A percentile compares a stretch with the other conserved stretches of the same genome.
Conservation (phyloP, 2,329 filamentous ascomycete genomes). For the Cladophialophora carrionii region DNA sequence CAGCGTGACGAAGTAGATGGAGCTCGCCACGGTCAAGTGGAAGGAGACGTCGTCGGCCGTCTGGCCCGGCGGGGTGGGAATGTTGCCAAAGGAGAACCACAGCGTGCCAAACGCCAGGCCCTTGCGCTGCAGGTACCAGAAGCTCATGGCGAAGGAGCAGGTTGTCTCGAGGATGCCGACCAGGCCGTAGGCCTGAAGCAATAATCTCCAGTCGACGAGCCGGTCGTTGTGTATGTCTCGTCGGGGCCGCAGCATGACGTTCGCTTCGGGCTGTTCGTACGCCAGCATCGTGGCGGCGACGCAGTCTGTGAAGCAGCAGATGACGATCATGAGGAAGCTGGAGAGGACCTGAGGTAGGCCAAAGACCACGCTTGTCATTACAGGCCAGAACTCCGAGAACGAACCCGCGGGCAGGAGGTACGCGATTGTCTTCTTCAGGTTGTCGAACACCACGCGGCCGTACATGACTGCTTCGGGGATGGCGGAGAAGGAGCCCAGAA, state of each 20-base stretch:
- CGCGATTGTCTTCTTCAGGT: conserved; percentile 75
- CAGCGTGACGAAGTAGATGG: conserved; percentile 78
- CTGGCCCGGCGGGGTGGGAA: conserved; percentile 38
- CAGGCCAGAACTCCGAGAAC: conserved; percentile 72
- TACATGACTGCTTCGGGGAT: conserved; percentile 73
- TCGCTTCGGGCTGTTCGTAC: conserved; percentile 76
- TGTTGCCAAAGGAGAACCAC: conserved; percentile 69
- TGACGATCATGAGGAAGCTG: conserved; percentile 66
- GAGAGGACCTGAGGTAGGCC: conserved; percentile 73
- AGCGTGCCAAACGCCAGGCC: conserved; percentile 67
- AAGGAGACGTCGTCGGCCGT: conserved; percentile 59
- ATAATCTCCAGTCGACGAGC: conserved; percentile 72
- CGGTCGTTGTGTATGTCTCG: conserved; percentile 70
- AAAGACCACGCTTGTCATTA: conserved; percentile 72
- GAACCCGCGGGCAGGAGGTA: conserved; percentile 73
- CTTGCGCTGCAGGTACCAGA: conserved; percentile 63
- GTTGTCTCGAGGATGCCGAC: conserved; percentile 67
- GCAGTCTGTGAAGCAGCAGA: conserved; percentile 74
- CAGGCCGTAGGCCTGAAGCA: conserved; percentile 72
- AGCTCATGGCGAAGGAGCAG: conserved; percentile 66
- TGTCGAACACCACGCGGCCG: conserved; percentile 77
- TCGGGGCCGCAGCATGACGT: conserved; percentile 70
- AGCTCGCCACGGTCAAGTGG: conserved; percentile 67
- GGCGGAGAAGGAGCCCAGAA: conserved; percentile 70
- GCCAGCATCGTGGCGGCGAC: conserved; percentile 72